Conservation (phyloP, 768 basidiomycete species). For the Trichaptum fuscoviolaceum region DNA sequence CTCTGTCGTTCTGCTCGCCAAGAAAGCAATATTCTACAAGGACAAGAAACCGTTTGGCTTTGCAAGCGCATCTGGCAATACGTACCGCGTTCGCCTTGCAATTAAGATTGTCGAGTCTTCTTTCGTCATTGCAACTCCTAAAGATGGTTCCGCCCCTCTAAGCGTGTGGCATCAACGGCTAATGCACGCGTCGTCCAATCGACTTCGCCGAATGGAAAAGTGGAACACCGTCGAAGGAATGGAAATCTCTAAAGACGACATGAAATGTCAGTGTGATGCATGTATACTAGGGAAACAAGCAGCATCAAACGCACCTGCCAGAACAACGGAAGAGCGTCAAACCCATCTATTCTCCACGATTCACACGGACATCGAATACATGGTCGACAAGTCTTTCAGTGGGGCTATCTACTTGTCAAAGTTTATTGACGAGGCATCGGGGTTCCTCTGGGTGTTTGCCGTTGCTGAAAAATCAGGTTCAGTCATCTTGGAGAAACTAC, state of each 20-base stretch:
- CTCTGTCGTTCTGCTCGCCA: constrained; percentile 13
- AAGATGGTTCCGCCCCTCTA: background rate
- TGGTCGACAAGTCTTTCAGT: background rate
- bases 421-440: background rate
- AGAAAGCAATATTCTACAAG: constrained; percentile 3
- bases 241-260: background rate
- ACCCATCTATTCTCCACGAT: background rate
- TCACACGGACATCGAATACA: background rate
- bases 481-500: background rate
- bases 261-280: background rate
- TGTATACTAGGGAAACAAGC: background rate
- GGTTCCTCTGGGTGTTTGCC: constrained; percentile 4
- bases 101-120: constrained; percentile 15
- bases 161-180: constrained; percentile 1
- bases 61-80: constrained; percentile 8
- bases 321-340: background rate
- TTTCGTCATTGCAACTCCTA: constrained; percentile 10
- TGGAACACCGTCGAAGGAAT: background rate
- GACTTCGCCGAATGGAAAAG: background rate
- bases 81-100: constrained; percentile 16
- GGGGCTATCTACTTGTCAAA: background rate
- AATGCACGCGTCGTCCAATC: background rate
- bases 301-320: background rate
- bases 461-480: background rate
- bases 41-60: background rate